Percentiles rank a stretch among this genome's conserved stretches.
Evolutionary conservation across 2,329 filamentous ascomycete species (phyloP).

Genomic region (Simplicillium sp.): DNA sequence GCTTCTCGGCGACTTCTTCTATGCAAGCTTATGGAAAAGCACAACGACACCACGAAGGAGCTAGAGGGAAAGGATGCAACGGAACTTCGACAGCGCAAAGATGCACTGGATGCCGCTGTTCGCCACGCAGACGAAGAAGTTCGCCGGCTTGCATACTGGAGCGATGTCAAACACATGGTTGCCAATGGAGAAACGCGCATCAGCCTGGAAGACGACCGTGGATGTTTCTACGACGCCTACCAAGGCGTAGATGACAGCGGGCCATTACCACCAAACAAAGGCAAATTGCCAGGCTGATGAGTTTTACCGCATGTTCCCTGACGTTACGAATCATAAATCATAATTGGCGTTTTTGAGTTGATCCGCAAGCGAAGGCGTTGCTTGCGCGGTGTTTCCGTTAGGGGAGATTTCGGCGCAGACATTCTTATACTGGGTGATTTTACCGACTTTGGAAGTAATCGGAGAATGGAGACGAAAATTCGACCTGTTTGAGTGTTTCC

Average conservation of each 20-base stretch:
- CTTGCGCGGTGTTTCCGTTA: too few species aligned
- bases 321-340: too few species aligned
- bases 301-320: too few species aligned
- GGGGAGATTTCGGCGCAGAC: too few species aligned
- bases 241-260: conserved; percentile 45
- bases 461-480: too few species aligned
- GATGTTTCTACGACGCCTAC: conserved; percentile 29
- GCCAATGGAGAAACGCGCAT: conserved; percentile 36
- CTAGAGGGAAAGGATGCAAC: background rate
- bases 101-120: conserved; percentile 65
- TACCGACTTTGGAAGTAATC: too few species aligned
- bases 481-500: too few species aligned
- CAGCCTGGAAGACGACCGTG: conserved; percentile 28
- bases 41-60: conserved; percentile 3
- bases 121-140: conserved; percentile 74
- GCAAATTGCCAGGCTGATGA: conserved; percentile 11
- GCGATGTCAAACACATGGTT: conserved; percentile 65
- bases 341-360: too few species aligned
- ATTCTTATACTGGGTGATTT: too few species aligned
- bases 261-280: conserved; percentile 25
- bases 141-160: conserved; percentile 77
- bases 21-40: conserved; percentile 5
- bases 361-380: too few species aligned
- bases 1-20: conserved; percentile 60
- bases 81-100: conserved; percentile 31